phyloP scores from a whole-genome alignment of 2,329 filamentous ascomycete species.

The Tolypocladium sp. region DNA sequence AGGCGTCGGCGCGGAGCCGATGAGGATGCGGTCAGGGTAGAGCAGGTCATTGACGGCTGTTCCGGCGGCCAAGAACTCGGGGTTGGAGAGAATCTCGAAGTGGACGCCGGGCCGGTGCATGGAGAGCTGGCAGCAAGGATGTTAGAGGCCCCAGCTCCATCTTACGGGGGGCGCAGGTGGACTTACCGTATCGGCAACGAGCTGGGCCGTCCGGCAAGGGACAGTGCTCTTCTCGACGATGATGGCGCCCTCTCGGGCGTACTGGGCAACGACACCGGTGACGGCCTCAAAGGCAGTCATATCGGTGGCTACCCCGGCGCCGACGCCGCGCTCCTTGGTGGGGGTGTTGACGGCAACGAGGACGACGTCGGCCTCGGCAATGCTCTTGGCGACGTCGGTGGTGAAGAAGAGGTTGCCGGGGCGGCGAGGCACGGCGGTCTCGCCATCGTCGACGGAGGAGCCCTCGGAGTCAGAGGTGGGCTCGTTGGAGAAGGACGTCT shows the following conservation, averaged over 20 bases:
- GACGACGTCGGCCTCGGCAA: conserved; percentile 62
- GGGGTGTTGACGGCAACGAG: conserved; percentile 74
- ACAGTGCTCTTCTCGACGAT: conserved; percentile 79
- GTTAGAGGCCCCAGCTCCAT: not conserved
- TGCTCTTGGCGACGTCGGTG: conserved; percentile 51
- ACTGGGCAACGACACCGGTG: conserved; percentile 55
- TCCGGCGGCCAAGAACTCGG: conserved; percentile 72
- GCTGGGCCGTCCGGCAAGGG: conserved; percentile 63
- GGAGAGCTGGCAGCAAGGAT: conserved; percentile 30
- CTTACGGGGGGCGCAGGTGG: not conserved
- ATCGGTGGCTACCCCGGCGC: conserved; percentile 63
- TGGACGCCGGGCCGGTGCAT: conserved; percentile 52
- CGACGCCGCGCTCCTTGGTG: conserved; percentile 61
- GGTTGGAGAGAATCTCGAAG: conserved; percentile 73
- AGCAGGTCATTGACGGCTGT: conserved; percentile 65
- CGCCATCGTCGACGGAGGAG: conserved; percentile 19
- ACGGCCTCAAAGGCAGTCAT: conserved; percentile 65
- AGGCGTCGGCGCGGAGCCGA: conserved; percentile 56
- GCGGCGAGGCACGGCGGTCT: conserved; percentile 31
- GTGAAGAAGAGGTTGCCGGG: conserved; percentile 65
- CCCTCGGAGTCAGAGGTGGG: conserved; percentile 19
- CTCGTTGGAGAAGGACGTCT: conserved; percentile 30
- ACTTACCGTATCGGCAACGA: conserved; percentile 58
- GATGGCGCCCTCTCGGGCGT: conserved; percentile 58
- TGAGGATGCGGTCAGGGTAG: conserved; percentile 63